Conservation (phyloP, 2,329 filamentous ascomycete genomes). For the Clarireedia homoeocarpa region DNA sequence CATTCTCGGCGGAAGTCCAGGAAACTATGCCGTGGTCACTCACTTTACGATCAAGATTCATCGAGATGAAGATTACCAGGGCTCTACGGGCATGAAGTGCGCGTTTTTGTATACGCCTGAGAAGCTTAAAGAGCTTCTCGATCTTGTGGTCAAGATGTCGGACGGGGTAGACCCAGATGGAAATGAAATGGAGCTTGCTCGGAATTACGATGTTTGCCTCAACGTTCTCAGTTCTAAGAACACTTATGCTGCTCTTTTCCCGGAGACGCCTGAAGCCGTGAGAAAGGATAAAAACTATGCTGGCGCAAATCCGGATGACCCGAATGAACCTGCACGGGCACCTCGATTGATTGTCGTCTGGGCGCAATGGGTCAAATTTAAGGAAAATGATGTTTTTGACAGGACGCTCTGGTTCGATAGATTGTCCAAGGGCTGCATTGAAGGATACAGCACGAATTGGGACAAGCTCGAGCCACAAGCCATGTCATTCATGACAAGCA, state of each 20-base stretch:
- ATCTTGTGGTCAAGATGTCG: constrained; percentile 36
- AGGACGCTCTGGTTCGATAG: constrained; percentile 33
- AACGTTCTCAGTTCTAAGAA: constrained; percentile 37
- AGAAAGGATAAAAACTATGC: neutral
- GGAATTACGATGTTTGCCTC: constrained; percentile 40
- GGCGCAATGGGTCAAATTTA: constrained; percentile 40
- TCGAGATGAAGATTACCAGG: constrained; percentile 33
- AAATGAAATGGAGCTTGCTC: constrained; percentile 27
- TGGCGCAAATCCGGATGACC: too few relatives aligned
- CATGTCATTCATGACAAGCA: constrained; percentile 38
- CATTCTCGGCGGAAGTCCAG: constrained; percentile 29
- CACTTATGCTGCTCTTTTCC: constrained; percentile 32
- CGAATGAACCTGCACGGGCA: constrained; percentile 22
- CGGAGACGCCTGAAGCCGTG: constrained; percentile 16
- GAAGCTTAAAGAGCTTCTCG: constrained; percentile 33
- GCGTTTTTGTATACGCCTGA: constrained; percentile 35
- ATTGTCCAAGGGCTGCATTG: constrained; percentile 28
- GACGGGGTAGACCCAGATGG: constrained; percentile 30
- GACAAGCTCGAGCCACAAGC: constrained; percentile 22
- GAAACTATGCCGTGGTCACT: constrained; percentile 30
- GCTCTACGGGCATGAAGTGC: constrained; percentile 36
- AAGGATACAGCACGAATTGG: constrained; percentile 26
- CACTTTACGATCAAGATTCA: constrained; percentile 33
- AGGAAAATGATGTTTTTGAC: constrained; percentile 31
- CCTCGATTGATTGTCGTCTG: constrained; percentile 38